Percentiles rank a stretch among this genome's conserved stretches.
Evolutionary conservation across 2,329 filamentous ascomycete genomes (phyloP).

Genomic region (Aphanocladium album): DNA sequence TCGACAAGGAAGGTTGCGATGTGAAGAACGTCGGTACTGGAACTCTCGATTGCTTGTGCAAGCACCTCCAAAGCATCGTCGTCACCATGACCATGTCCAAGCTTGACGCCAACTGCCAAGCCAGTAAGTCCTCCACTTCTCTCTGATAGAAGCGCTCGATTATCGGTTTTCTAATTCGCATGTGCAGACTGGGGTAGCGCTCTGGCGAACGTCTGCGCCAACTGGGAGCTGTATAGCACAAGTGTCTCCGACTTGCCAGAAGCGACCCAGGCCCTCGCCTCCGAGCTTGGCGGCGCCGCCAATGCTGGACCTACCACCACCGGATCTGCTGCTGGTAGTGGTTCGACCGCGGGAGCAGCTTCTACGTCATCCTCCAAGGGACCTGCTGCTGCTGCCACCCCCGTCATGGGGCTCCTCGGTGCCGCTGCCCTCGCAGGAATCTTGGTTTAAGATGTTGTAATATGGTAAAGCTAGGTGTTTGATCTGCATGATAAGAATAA

Average conservation of each 20-base stretch:
- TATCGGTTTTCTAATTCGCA: neutral
- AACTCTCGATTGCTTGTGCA: slow-evolving; percentile 9
- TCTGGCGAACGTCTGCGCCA: neutral
- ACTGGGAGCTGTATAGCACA: slow-evolving; percentile 5
- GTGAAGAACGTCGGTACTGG: neutral
- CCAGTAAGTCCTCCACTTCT: neutral
- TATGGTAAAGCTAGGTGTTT: neutral
- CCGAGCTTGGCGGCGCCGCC: slow-evolving; percentile 4
- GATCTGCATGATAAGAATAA: neutral
- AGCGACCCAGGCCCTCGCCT: slow-evolving; percentile 11
- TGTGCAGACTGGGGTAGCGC: neutral
- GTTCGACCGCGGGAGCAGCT: slow-evolving; percentile 4
- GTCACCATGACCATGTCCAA: neutral
- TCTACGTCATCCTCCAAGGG: slow-evolving; percentile 6
- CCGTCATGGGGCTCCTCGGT: slow-evolving; percentile 7
- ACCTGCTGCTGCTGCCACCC: slow-evolving; percentile 7
- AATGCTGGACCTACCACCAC: neutral
- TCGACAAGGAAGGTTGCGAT: slow-evolving; percentile 11
- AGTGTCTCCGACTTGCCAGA: neutral
- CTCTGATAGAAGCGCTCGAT: neutral
- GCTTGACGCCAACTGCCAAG: slow-evolving; percentile 5
- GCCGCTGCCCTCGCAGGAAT: slow-evolving; percentile 9
- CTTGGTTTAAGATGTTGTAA: neutral
- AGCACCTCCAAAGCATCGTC: slow-evolving; percentile 6
- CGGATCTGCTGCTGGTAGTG: neutral